Evolutionary conservation across 2,329 filamentous ascomycete species (phyloP).

Genomic region (Macrophomina pseudophaseolina): DNA sequence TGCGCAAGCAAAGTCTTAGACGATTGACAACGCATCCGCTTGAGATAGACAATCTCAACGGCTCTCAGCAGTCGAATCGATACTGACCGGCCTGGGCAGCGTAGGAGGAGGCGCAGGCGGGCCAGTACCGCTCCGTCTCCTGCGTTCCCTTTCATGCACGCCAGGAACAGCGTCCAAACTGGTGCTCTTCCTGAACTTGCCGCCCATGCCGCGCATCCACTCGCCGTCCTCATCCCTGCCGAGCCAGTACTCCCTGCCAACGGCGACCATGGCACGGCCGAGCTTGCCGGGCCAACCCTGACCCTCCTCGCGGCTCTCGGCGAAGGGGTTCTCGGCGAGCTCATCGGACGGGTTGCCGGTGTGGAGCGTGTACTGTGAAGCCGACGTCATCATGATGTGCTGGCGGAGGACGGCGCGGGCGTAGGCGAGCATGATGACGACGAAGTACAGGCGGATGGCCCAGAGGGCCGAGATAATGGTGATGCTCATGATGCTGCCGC

Average conservation of each 20-base stretch:
- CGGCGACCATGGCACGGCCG: conserved; percentile 77
- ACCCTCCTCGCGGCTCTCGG: conserved; percentile 70
- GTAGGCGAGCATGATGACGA: conserved; percentile 81
- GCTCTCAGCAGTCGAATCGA: conserved; percentile 7
- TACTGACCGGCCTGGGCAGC: conserved; percentile 15
- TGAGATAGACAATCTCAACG: neutral
- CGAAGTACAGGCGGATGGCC: conserved; percentile 79
- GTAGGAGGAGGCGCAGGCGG: conserved; percentile 48
- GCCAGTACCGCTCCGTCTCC: conserved; percentile 66
- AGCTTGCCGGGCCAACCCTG: conserved; percentile 79
- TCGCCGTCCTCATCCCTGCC: conserved; percentile 68
- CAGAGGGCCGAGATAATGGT: conserved; percentile 75
- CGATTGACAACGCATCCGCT: neutral
- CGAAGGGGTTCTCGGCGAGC: conserved; percentile 72
- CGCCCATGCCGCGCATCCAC: conserved; percentile 69
- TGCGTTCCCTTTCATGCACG: conserved; percentile 62
- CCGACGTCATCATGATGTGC: conserved; percentile 57
- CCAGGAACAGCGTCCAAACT: conserved; percentile 49
- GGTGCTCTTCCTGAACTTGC: conserved; percentile 60
- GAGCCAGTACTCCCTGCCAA: conserved; percentile 81
- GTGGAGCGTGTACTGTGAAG: conserved; percentile 29
- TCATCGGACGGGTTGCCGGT: conserved; percentile 34
- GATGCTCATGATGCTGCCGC: conserved; percentile 75
- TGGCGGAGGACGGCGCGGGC: conserved; percentile 77
- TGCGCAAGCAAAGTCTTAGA: neutral